Percentiles rank a stretch among this genome's conserved stretches.
These are phyloP conservation scores for Teratosphaeria nubilosa DNA, from an alignment of 2,329 filamentous ascomycete species.

Conservation along the genomic window DNA sequence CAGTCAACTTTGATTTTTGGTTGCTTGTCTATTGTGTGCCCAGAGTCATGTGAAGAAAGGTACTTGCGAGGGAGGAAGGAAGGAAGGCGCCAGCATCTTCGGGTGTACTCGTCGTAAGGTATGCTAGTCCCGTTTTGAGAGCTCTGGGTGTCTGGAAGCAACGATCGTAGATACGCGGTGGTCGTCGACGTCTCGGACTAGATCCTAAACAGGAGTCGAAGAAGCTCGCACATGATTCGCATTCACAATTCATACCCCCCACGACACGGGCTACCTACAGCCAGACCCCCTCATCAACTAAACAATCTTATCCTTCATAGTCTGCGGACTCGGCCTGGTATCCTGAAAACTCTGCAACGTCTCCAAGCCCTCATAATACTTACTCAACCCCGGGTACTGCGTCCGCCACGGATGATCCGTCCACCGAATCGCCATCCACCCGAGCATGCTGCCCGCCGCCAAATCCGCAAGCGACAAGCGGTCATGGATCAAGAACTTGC, in stretches of 20 bases:
- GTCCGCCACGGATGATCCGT: conserved; percentile 25
- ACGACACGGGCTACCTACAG: neutral
- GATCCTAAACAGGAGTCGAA: too few relatives aligned
- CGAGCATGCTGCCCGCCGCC: conserved; percentile 24
- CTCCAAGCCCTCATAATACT: conserved; percentile 36
- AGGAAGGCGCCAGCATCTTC: too few relatives aligned
- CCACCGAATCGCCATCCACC: conserved; percentile 25
- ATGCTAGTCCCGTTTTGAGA: too few relatives aligned
- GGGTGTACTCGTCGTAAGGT: too few relatives aligned
- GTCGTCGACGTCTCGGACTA: too few relatives aligned
- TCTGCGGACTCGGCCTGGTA: conserved; percentile 25
- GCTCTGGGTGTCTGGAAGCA: too few relatives aligned
- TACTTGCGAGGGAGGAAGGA: neutral
- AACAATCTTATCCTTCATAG: conserved; percentile 27
- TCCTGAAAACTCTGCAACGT: conserved; percentile 32
- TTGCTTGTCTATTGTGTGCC: too few relatives aligned
- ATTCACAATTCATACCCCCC: too few relatives aligned
- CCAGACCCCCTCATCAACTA: conserved; percentile 5
- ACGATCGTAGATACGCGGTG: too few relatives aligned
- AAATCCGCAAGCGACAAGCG: conserved; percentile 27
- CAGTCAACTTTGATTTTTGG: too few relatives aligned
- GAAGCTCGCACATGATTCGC: too few relatives aligned
- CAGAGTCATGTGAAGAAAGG: neutral
- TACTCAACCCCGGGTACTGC: conserved; percentile 29
- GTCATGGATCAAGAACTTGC: conserved; percentile 23